Percentiles rank a stretch among this genome's conserved stretches.
Evolutionary conservation across 495 filamentous ascomycete genomes (phyloP).

Genomic region (Staphylotrichum longicolle): DNA sequence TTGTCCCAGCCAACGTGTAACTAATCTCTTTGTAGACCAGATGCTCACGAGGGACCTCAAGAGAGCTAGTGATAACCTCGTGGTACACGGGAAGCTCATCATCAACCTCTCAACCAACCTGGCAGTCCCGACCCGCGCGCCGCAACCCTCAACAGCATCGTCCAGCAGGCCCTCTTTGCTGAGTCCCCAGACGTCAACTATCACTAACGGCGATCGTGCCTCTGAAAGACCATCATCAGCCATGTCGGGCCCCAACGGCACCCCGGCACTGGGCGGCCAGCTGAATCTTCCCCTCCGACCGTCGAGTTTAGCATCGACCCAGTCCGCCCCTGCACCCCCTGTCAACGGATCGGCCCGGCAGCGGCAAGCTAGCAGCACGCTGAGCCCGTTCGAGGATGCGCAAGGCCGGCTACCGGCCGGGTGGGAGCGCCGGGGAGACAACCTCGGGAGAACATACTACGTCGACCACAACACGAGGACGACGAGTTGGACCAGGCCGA

Average conservation of each 20-base stretch:
- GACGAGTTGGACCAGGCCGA: conserved; percentile 92
- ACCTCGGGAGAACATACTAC: conserved; percentile 97
- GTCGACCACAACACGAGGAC: conserved; percentile 97
- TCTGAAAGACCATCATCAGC: conserved; percentile 47
- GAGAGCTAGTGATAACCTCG: conserved; percentile 96
- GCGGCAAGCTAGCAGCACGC: conserved; percentile 51
- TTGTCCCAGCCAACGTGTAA: conserved; percentile 7
- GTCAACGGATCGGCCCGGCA: conserved; percentile 35
- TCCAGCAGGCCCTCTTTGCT: conserved; percentile 44
- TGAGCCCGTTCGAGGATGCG: conserved; percentile 93
- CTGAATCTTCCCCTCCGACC: conserved; percentile 38
- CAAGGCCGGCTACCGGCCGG: conserved; percentile 89
- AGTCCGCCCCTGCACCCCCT: conserved; percentile 34
- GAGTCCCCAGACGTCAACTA: conserved; percentile 38
- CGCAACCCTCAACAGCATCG: conserved; percentile 30
- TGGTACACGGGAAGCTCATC: conserved; percentile 96
- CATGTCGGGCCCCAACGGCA: conserved; percentile 45
- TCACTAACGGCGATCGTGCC: conserved; percentile 33
- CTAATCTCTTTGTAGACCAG: conserved; percentile 50
- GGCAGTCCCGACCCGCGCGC: conserved; percentile 37
- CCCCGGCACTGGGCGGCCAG: conserved; percentile 29
- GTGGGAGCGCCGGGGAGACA: conserved; percentile 95
- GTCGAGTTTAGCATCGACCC: conserved; percentile 31
- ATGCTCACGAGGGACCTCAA: conserved; percentile 99
- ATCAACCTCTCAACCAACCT: conserved; percentile 93